Conservation (phyloP, 805 yeast species). For the Candida insectalens region DNA sequence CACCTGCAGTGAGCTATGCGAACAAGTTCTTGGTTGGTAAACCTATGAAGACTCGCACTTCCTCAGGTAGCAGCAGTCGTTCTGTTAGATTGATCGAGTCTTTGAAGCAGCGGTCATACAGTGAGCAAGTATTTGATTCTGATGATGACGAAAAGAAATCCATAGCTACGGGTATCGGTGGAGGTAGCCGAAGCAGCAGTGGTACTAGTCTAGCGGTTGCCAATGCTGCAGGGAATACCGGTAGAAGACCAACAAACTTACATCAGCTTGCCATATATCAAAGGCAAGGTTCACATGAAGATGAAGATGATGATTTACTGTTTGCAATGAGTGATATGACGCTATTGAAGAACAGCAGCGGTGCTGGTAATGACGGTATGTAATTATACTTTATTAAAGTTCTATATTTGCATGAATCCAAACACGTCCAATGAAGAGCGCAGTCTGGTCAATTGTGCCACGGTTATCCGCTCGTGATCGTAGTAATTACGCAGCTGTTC, state of each 20-base stretch:
- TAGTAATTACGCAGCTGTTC: slow-evolving; percentile 57
- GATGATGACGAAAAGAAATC: slow-evolving; percentile 23
- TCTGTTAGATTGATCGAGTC: slow-evolving; percentile 3
- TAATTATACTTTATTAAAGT: too few relatives aligned
- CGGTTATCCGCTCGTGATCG: slow-evolving; percentile 42
- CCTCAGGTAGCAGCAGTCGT: background rate
- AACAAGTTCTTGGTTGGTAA: slow-evolving; percentile 1
- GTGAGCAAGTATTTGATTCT: slow-evolving; percentile 23
- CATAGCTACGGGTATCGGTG: too few relatives aligned
- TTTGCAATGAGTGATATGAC: slow-evolving; percentile 71
- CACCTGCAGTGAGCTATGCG: slow-evolving; percentile 18
- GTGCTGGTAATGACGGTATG: slow-evolving; percentile 4
- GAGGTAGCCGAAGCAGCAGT: too few relatives aligned
- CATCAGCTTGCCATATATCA: slow-evolving; percentile 2
- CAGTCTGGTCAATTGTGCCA: slow-evolving; percentile 47
- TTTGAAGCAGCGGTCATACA: slow-evolving; percentile 22
- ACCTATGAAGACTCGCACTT: background rate
- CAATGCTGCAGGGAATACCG: too few relatives aligned
- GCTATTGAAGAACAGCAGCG: slow-evolving; percentile 19
- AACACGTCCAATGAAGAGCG: slow-evolving; percentile 49
- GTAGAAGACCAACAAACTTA: background rate
- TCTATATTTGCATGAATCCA: too few relatives aligned
- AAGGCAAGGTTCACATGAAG: slow-evolving; percentile 22
- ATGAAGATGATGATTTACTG: slow-evolving; percentile 56
- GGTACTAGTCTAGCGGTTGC: too few relatives aligned